Base-by-base conservation (phyloP, 805 yeast genomes). In the Candida germanica region DNA sequence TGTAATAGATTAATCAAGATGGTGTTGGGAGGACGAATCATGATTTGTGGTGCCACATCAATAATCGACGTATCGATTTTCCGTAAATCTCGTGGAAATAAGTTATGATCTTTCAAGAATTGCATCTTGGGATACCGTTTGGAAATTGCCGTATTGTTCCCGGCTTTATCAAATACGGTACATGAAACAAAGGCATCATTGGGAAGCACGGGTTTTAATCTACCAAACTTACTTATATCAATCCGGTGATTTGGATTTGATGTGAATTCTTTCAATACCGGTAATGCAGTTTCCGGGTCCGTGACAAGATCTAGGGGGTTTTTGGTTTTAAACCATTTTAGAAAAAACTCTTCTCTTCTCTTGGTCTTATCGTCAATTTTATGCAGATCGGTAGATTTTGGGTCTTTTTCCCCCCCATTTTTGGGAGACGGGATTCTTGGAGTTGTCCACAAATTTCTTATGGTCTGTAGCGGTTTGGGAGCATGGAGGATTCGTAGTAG, bases 1-100 rank as follows among this genome's bases (percentile, higher is more conserved):
- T 89, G 93, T 25, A 93, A 63, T 51, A 93, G 61, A 54, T 88
- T 89, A 32, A 93, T 79, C 36, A 93, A 65, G 13, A 91, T 84
- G 35, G 94, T 83, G 44, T 76, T 75, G 17, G 76, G 71, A n/a
- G 66, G 51, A 40, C 97, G 73, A 15, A 88, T 87, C 41, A 89
- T 80, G 30, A 93, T 83, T 13, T 87, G 79, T 0, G 98, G 98
- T 3, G 89, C 89, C 14, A 91, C 86, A 58, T 87, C 95, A 36
- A 77, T 73, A 25, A 77, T 65, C 1, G 84, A 69, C 3, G 80
- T 67, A 51, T 91, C 96, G 35, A 89, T 82, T 52, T 86, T 88
- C 20, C 97, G 62, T 44, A 89, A 64, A 57, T 89, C 97, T 60
- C 97, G 67, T 2, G 97, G 95, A 44, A 81, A 87, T 18, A 89